A percentile compares a stretch with the other conserved stretches of the same genome.
phyloP scores from a whole-genome alignment of 2,329 filamentous ascomycete species.

The Penicillium sp. region DNA sequence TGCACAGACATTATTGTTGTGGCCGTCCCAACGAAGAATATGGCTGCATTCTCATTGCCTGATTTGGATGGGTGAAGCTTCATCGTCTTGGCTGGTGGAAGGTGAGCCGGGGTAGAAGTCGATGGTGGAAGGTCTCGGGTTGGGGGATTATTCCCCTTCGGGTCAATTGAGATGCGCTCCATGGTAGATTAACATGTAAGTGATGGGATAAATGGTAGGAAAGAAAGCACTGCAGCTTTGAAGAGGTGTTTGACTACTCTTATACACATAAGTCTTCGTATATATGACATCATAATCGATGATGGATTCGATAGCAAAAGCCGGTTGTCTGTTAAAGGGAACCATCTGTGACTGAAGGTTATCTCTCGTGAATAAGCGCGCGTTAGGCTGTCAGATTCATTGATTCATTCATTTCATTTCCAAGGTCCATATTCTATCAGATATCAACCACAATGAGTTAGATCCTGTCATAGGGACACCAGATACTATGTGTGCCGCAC shows the following conservation, averaged over 20 bases:
- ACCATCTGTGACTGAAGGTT: too few relatives aligned
- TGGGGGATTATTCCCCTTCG: conserved; percentile 35
- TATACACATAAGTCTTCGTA: neutral
- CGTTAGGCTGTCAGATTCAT: neutral
- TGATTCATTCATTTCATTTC: neutral
- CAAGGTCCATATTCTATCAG: neutral
- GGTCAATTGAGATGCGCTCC: conserved; percentile 32
- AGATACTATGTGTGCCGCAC: neutral
- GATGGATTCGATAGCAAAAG: too few relatives aligned
- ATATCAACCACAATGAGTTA: neutral
- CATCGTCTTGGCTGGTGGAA: conserved; percentile 46
- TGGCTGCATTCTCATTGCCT: conserved; percentile 35
- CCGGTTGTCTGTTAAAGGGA: neutral
- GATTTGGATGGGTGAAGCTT: conserved; percentile 42
- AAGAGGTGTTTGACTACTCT: too few relatives aligned
- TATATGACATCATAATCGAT: neutral
- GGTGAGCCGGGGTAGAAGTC: conserved; percentile 26
- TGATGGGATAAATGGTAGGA: neutral
- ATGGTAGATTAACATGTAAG: neutral
- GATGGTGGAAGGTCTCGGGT: conserved; percentile 36
- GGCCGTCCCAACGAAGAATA: conserved; percentile 42
- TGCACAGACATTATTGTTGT: conserved; percentile 36
- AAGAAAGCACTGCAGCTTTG: too few relatives aligned
- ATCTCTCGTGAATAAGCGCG: neutral
- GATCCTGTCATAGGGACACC: neutral